phyloP scores from a whole-genome alignment of 805 yeast genomes.

The Starmerella floricola region DNA sequence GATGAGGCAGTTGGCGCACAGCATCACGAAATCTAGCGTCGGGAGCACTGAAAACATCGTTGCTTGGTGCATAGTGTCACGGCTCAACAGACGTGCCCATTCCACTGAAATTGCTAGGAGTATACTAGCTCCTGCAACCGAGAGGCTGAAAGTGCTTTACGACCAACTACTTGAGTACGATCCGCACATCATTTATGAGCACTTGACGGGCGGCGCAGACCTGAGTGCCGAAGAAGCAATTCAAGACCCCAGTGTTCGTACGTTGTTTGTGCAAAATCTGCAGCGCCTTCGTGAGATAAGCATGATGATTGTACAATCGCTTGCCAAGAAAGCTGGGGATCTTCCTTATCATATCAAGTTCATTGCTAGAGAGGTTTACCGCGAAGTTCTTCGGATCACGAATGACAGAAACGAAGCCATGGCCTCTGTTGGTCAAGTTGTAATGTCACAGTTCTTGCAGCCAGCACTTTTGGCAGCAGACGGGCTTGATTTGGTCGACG shows the following conservation, averaged over 20 bases:
- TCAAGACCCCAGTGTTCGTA: constrained; percentile 62
- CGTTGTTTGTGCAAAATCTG: constrained; percentile 57
- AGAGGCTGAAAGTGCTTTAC: constrained; percentile 27
- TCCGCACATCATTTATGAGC: constrained; percentile 39
- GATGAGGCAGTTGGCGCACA: constrained; percentile 40
- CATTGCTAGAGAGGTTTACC: constrained; percentile 37
- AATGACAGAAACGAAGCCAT: constrained; percentile 38
- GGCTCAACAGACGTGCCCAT: constrained; percentile 8
- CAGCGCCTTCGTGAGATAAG: constrained; percentile 61
- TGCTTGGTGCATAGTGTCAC: constrained; percentile 16
- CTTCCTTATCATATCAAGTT: constrained; percentile 49
- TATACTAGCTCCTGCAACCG: constrained; percentile 31
- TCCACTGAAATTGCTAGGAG: constrained; percentile 23
- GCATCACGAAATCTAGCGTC: constrained; percentile 14
- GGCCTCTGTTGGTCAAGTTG: constrained; percentile 55
- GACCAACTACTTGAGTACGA: constrained; percentile 63
- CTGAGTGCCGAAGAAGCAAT: constrained; percentile 58
- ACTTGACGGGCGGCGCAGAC: constrained; percentile 25
- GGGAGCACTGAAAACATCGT: constrained; percentile 16
- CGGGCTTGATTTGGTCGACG: constrained; percentile 39
- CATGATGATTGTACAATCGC: constrained; percentile 44
- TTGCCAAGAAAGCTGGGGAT: constrained; percentile 34
- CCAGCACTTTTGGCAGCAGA: constrained; percentile 33
- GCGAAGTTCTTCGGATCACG: constrained; percentile 9
- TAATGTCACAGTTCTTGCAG: constrained; percentile 27